Evolutionary conservation across 805 yeast genomes (phyloP).

Genomic region (Candida tammaniensis): DNA sequence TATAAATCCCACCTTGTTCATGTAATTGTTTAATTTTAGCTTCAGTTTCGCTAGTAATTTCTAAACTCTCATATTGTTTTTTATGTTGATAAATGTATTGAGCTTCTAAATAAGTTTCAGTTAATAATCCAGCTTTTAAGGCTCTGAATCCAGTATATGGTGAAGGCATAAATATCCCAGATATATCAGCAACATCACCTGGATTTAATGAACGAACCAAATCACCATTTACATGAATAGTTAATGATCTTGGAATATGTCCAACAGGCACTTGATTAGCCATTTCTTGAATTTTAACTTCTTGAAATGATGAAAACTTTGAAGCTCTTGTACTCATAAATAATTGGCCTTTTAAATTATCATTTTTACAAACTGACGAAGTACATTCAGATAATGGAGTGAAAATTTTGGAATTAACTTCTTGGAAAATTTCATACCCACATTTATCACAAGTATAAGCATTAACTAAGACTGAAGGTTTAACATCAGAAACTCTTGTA

Average conservation of each 20-base stretch:
- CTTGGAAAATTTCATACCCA: conserved; percentile 96
- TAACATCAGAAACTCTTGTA: conserved; percentile 93
- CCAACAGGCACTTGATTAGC: conserved; percentile 98
- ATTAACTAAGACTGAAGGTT: conserved; percentile 84
- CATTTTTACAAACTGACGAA: conserved; percentile 71
- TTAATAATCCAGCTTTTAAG: conserved; percentile 83
- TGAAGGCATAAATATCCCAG: conserved; percentile 89
- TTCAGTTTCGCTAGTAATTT: conserved; percentile 54
- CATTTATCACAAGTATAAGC: conserved; percentile 98
- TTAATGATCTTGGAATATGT: conserved; percentile 87
- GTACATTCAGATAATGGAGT: conserved; percentile 88
- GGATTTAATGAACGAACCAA: conserved; percentile 85
- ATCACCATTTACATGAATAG: conserved; percentile 88
- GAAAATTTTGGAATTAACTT: conserved; percentile 78
- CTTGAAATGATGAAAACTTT: conserved; percentile 93
- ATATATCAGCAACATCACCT: conserved; percentile 90
- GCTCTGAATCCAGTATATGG: conserved; percentile 97
- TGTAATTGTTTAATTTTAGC: conserved; percentile 55
- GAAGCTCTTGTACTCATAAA: conserved; percentile 95
- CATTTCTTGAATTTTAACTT: conserved; percentile 89
- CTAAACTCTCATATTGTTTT: conserved; percentile 71
- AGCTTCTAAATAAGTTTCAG: conserved; percentile 91
- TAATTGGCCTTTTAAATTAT: conserved; percentile 82
- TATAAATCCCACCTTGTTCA: conserved; percentile 67
- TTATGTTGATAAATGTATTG: conserved; percentile 86